Base-by-base conservation (phyloP, 1,284 basidiomycete species). In the Chalciporus piperatoides region DNA sequence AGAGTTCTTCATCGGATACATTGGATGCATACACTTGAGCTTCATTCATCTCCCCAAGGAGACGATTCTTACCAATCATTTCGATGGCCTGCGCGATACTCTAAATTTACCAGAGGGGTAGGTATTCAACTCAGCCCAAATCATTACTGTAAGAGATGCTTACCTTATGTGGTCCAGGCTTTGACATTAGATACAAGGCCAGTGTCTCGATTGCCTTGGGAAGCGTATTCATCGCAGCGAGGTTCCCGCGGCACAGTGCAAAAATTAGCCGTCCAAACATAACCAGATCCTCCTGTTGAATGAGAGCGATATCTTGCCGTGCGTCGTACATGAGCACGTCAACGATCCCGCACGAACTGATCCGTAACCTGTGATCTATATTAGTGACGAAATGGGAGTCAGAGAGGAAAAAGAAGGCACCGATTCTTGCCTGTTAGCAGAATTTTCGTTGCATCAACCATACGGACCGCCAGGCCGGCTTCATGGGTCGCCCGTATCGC, bases 371-470 rank as follows among this genome's bases (percentile, higher is more conserved):
- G 46, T 28, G 19, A 6, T 30, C 37, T 10, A 7, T 1, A 4
- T 64, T 15, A 54, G 32, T 14, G 2, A 48, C 25, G n/a, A 25
- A 27, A 7, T 15, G 6, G 4, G 17, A 6, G 15, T 5, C 27
- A 17, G 19, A 25, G 42, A 32, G 11, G 19, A 10, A 12, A 27
- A 6, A 39, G 28, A 14, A 62, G 74, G 21, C 59, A 89, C 86
- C 94, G 79, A 66, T 97, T 96, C 72, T 90, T 86, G 32, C 90
- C 88, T 0, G 93, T 97, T 39, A 96, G 71, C 41, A 99, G 63
- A 42, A 99, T 81, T 72, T 97, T 97, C 42, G 85, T 90, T 5
- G 86, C 80, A 59, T 98, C 94, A 36, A 99, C 72, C 68, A 86
- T 85, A 43, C 93, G 76, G 24, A 93, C 80, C 0, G 95, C 90